These are phyloP conservation scores for Gracilaria gracilis DNA, from an alignment of 23 red algal genomes.

Conservation along the genomic window DNA sequence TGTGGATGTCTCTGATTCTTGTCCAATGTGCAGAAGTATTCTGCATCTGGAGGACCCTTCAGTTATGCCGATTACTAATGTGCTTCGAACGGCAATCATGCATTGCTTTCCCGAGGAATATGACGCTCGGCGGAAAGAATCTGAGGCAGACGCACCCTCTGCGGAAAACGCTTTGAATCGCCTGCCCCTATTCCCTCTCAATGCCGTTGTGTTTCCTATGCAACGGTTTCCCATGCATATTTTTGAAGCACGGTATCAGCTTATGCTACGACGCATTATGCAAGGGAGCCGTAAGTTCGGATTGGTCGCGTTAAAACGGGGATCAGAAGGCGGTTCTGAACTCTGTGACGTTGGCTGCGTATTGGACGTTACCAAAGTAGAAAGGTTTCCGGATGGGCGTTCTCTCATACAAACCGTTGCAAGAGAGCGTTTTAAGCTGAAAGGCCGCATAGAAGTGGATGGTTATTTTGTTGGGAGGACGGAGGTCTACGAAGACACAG, in stretches of 20 bases:
- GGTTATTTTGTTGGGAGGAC: conserved; percentile 79
- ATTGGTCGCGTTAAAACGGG: conserved; percentile 62
- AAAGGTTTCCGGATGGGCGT: conserved; percentile 76
- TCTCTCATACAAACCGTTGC: conserved; percentile 72
- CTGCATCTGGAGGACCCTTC: conserved; percentile 75
- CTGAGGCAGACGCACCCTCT: conserved; percentile 30
- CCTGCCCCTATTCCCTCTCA: conserved; percentile 79
- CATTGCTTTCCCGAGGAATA: conserved; percentile 66
- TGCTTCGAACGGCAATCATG: conserved; percentile 55
- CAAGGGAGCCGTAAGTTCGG: conserved; percentile 78
- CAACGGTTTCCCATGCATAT: conserved; percentile 78
- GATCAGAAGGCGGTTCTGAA: conserved; percentile 39
- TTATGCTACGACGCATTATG: conserved; percentile 87
- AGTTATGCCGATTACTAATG: conserved; percentile 57
- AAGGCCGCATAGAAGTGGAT: conserved; percentile 67
- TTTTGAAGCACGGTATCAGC: conserved; percentile 86
- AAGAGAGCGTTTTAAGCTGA: conserved; percentile 65
- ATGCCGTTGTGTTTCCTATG: conserved; percentile 78
- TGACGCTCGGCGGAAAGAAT: conserved; percentile 34
- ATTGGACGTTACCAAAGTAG: conserved; percentile 73
- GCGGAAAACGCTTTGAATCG: conserved; percentile 59
- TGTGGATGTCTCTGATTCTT: conserved; percentile 62
- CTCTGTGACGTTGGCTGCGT: conserved; percentile 69
- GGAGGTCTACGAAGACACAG: conserved; percentile 58
- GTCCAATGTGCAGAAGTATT: conserved; percentile 72